Evolutionary conservation across 2,329 filamentous ascomycete species (phyloP).

Genomic region (Aspergillus pseudoterreus): DNA sequence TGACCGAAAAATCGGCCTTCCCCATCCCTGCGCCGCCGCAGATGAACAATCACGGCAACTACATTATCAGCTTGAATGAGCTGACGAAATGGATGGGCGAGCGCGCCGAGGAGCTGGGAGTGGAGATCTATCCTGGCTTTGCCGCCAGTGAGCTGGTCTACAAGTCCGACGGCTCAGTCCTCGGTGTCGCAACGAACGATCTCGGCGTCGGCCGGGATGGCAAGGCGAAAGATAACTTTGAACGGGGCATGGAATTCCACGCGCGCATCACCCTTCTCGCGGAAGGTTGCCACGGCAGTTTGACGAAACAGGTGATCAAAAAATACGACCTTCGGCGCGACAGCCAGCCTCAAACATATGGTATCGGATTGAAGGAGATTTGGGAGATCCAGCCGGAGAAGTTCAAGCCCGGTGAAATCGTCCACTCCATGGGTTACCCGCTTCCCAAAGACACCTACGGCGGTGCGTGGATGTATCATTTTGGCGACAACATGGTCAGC

Average conservation of each 20-base stretch:
- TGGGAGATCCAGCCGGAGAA: constrained; percentile 95
- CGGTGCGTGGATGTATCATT: constrained; percentile 99
- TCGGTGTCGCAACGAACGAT: constrained; percentile 94
- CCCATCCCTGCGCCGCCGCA: constrained; percentile 87
- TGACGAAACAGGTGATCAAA: constrained; percentile 91
- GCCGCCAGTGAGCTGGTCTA: constrained; percentile 92
- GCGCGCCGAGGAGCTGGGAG: constrained; percentile 90
- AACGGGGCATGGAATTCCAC: constrained; percentile 98
- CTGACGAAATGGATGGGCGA: constrained; percentile 95
- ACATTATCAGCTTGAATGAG: constrained; percentile 93
- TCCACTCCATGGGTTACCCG: constrained; percentile 91
- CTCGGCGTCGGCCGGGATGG: constrained; percentile 78
- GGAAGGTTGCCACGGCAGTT: constrained; percentile 91
- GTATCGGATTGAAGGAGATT: constrained; percentile 89
- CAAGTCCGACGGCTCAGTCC: constrained; percentile 77
- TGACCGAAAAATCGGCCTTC: constrained; percentile 75
- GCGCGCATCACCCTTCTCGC: constrained; percentile 86
- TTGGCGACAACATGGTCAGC: constrained; percentile 92
- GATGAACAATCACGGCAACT: constrained; percentile 98
- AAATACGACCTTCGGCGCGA: constrained; percentile 88
- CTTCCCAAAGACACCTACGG: constrained; percentile 86
- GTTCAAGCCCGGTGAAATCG: constrained; percentile 79
- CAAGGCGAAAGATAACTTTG: constrained; percentile 83
- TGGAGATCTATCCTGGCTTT: constrained; percentile 95
- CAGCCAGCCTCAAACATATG: constrained; percentile 93